Conservation (phyloP, 148 eudicot genomes). For the Diospyros lotus region DNA sequence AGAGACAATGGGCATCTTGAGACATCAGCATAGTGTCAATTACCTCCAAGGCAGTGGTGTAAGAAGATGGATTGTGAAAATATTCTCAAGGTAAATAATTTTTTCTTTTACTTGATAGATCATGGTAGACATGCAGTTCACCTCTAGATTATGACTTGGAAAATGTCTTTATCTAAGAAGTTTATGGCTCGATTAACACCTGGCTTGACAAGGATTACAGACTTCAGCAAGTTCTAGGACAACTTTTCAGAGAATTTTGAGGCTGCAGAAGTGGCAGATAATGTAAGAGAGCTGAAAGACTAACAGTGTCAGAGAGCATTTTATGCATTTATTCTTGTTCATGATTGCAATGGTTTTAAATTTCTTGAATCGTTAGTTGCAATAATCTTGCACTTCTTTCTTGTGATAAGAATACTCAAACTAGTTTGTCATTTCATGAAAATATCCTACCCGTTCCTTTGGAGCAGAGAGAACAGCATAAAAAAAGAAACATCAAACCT, state of each 20-base stretch:
- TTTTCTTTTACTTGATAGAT: not conserved
- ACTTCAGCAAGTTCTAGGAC: not conserved
- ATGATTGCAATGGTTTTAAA: too few relatives aligned
- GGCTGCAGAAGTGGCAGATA: not conserved
- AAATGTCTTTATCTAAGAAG: not conserved
- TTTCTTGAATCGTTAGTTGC: too few relatives aligned
- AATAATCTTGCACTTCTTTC: too few relatives aligned
- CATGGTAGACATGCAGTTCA: not conserved
- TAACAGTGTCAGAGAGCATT: too few relatives aligned
- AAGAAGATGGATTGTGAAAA: slow-evolving; percentile 3
- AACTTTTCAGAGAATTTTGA: not conserved
- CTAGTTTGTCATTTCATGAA: too few relatives aligned
- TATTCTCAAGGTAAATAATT: not conserved
- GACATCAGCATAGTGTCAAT: too few relatives aligned
- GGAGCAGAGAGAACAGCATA: too few relatives aligned
- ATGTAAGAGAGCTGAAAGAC: not conserved
- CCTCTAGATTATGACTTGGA: not conserved
- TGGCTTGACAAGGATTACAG: not conserved
- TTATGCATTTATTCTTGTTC: too few relatives aligned
- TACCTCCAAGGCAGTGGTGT: not conserved
- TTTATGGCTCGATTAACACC: not conserved
- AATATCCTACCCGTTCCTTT: too few relatives aligned
- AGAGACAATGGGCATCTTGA: not conserved
- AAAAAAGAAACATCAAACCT: too few relatives aligned
- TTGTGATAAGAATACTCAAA: too few relatives aligned